phyloP scores from a whole-genome alignment of 106 monocot species.

The Acanthochlamys bracteata region DNA sequence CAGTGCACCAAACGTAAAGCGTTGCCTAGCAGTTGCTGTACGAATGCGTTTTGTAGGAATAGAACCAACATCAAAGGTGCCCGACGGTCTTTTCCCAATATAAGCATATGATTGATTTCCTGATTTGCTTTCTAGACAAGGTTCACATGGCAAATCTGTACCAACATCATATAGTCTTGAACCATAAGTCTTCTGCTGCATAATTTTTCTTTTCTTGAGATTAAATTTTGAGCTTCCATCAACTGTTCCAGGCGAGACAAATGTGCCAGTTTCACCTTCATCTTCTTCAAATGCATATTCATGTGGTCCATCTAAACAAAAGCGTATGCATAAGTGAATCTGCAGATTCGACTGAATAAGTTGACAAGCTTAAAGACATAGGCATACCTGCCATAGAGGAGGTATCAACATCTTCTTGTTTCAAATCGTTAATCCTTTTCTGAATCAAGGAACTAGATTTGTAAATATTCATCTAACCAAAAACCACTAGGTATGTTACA shows the following conservation, averaged over 20 bases:
- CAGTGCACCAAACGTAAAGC: constrained; percentile 41
- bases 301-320: constrained; percentile 31
- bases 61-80: constrained; percentile 34
- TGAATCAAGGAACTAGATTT: constrained; percentile 19
- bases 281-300: constrained; percentile 65
- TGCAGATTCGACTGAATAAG: not conserved
- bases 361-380: not conserved
- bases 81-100: constrained; percentile 50
- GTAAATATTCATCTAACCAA: not conserved
- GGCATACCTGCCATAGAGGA: constrained; percentile 61
- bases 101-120: constrained; percentile 25
- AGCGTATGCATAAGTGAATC: constrained; percentile 4
- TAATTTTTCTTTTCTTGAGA: constrained; percentile 46
- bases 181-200: constrained; percentile 37
- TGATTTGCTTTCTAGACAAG: constrained; percentile 33
- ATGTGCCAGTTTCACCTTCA: constrained; percentile 59
- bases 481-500: too few relatives aligned
- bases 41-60: constrained; percentile 82
- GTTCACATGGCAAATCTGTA: constrained; percentile 38
- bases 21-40: constrained; percentile 54
- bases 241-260: constrained; percentile 28
- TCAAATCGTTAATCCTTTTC: constrained; percentile 37
- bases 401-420: constrained; percentile 49
- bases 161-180: constrained; percentile 26
- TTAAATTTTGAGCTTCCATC: constrained; percentile 39